Evolutionary conservation across 2,329 filamentous ascomycete genomes (phyloP), one percentile per base, ranked within the genome.

Genomic region (Scopulariopsis brevicaulis): DNA sequence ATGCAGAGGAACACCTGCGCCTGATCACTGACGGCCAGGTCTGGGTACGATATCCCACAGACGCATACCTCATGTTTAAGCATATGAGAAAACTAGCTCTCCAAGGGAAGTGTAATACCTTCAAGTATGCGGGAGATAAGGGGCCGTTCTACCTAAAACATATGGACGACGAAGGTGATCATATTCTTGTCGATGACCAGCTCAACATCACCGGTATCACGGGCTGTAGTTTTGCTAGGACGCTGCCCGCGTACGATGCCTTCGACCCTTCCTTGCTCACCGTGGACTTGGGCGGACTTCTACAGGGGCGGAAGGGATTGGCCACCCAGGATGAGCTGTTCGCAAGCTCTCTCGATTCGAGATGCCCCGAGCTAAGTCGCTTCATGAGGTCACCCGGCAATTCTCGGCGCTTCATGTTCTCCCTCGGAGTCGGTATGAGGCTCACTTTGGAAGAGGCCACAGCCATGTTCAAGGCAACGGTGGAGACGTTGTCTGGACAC

Each of bases 121-220:
- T 51, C 24, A 65, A 63, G 53, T 60, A 12, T 35, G 34, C 60
- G 58, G 52, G n/a, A 18, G 43, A 6, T 15, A 22, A 18, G 15
- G 56, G 34, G 1, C 51, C 46, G 34, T 76, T 71, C 62, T 76
- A 71, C 58, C 63, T 78, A 4, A 76, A 73, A 54, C 74, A 78
- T 61, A 66, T 67, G 5, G 73, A 78, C 55, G 73, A 77, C 56
- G 77, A 77, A 62, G 74, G 34, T 12, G 34, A 35, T 35, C 34
- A 35, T 35, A 35, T 35, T 35, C 34, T 35, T 35, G 34, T 35
- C 1, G 70, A 78, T 57, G 66, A 73, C 3, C 59, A 74, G 2
- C 73, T 67, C 59, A 72, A 73, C 53, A 71, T 78, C 32, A 74
- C 69, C 7, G 73, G 72, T 24, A 55, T 63, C n/a, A 61, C 62